Percentiles rank a stretch among this genome's conserved stretches.
phyloP scores from a whole-genome alignment of 176 grass and related monocot genomes.

The Oryza punctata region DNA sequence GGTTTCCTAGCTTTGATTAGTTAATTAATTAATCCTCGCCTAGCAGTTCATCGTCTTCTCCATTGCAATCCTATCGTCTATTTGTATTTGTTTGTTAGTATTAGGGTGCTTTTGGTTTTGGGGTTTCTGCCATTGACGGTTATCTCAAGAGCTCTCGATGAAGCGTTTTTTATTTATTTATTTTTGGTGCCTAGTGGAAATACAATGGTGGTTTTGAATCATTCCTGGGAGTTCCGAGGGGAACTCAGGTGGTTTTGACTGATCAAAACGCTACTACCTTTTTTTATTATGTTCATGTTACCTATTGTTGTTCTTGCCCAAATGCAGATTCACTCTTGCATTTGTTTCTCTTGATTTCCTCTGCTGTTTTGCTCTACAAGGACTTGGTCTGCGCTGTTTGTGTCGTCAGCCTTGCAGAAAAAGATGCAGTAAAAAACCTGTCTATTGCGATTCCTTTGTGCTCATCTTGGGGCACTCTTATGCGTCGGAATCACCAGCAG shows the following conservation, averaged over 20 bases:
- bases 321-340: background rate
- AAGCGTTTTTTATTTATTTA: background rate
- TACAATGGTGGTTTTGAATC: background rate
- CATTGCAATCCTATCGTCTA: background rate
- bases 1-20: background rate
- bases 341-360: background rate
- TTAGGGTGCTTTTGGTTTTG: background rate
- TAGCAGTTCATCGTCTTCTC: background rate
- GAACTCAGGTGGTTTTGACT: background rate
- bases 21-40: background rate
- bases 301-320: background rate
- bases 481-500: conserved; percentile 12
- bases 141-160: background rate
- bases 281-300: conserved; percentile 6
- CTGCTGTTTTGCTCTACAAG: background rate
- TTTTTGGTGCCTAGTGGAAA: background rate
- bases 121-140: background rate
- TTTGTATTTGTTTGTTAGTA: background rate
- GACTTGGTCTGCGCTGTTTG: background rate
- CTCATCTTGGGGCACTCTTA: background rate
- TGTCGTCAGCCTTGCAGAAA: background rate
- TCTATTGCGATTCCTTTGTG: background rate
- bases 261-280: conserved; percentile 6
- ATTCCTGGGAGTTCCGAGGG: background rate
- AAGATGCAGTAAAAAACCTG: background rate